These are phyloP conservation scores for Chenopodium quinoa DNA, from an alignment of 148 eudicot genomes.

Conservation along the genomic window DNA sequence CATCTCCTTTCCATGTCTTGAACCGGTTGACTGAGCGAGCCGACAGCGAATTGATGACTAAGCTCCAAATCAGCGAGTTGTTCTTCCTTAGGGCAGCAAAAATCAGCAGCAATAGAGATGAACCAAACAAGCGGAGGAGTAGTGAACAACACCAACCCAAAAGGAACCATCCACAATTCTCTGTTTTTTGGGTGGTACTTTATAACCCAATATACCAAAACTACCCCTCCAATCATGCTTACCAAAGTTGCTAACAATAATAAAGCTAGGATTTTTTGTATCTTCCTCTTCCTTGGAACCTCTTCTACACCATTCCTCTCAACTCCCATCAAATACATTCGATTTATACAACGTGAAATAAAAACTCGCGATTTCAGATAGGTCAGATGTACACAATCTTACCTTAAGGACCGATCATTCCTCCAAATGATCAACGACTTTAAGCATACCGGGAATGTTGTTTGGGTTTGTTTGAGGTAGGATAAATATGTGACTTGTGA, in stretches of 20 bases:
- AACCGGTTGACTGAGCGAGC: not conserved
- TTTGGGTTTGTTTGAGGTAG: not conserved
- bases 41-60: constrained; percentile 12
- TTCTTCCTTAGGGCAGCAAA: constrained; percentile 28
- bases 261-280: constrained; percentile 13
- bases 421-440: not conserved
- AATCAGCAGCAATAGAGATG: constrained; percentile 34
- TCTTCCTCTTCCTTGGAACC: constrained; percentile 16
- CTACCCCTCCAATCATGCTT: constrained; percentile 50
- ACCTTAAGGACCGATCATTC: not conserved
- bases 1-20: constrained; percentile 18
- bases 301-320: constrained; percentile 4
- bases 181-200: constrained; percentile 44
- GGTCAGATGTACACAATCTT: not conserved
- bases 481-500: not conserved
- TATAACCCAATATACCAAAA: constrained; percentile 50
- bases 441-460: not conserved
- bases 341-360: not conserved
- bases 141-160: constrained; percentile 44
- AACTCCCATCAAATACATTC: constrained; percentile 21
- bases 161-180: constrained; percentile 72
- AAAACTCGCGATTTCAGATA: not conserved
- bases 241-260: constrained; percentile 32
- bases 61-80: not conserved
- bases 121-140: constrained; percentile 49